Evolutionary conservation across 228 moss, liverwort and hornwort genomes (phyloP), one percentile per base, ranked within the genome.

Genomic region (Sphagnum fallax): DNA sequence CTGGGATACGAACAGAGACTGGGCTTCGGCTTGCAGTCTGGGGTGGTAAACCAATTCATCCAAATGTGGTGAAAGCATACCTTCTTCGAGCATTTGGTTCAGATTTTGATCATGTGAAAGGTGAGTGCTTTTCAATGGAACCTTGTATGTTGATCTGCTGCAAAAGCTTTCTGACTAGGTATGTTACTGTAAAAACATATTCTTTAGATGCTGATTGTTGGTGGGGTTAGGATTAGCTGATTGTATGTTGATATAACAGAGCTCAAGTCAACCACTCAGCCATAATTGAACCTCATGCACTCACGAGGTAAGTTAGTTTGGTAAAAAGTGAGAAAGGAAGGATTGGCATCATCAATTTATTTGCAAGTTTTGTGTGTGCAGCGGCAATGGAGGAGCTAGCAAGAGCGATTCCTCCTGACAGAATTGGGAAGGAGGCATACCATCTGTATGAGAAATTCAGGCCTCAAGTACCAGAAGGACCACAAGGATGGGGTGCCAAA

Each of bases 401-500:
- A 0, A 83, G 79, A 49, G 80, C 87, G 1, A 59, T 74, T 8
- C 67, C 76, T 14, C 83, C 78, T 1, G 87, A 87, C 73, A 82
- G 83, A 64, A 84, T 87, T 0, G 83, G 87, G 64, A 70, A 69
- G 71, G 76, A 78, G 72, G 87, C 83, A 0, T 87, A 87, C 11
- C 10, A 63, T 16, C 59, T 87, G 55, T 87, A 87, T 64, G 87
- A 87, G 74, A 87, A 87, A 62, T 87, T 87, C 67, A 71, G 87
- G 63, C 87, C 87, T 2, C 63, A 57, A 8, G 83, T 87, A 8
- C 81, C 83, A 0, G 83, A 83, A 9, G 87, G 83, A 52, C 76
- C 78, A 5, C 63, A 52, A 77, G 87, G 87, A 0, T 87, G 87
- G 87, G 87, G 87, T 0, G 83, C 87, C 62, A 81, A 76, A 8